These are phyloP conservation scores for Lanmaoa rubissima DNA, from an alignment of 768 basidiomycete species.

Conservation along the genomic window DNA sequence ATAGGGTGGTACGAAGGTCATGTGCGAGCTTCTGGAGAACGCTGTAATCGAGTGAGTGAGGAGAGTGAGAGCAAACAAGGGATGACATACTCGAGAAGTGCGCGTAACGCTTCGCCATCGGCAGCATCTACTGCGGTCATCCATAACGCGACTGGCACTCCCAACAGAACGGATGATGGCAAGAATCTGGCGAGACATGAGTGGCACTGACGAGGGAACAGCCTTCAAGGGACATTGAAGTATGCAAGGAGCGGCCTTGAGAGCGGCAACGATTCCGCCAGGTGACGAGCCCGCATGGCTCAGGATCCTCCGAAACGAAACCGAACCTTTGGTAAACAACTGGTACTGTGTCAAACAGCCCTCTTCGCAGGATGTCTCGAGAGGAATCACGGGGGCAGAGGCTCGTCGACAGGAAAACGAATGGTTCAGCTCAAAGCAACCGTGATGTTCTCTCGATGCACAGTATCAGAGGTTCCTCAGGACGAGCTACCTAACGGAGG, in stretches of 20 bases:
- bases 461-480: constrained; percentile 52
- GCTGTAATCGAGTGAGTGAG: constrained; percentile 33
- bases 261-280: constrained; percentile 49
- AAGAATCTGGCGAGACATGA: constrained; percentile 81
- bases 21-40: constrained; percentile 75
- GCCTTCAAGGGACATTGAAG: constrained; percentile 80
- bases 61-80: background rate
- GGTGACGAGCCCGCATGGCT: constrained; percentile 47
- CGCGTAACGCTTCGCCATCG: constrained; percentile 70
- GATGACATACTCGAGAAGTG: constrained; percentile 71
- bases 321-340: constrained; percentile 28
- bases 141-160: constrained; percentile 79
- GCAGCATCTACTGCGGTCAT: constrained; percentile 51
- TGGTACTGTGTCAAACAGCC: constrained; percentile 45
- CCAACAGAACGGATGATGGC: constrained; percentile 80
- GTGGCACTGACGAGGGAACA: constrained; percentile 71
- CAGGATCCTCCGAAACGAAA: constrained; percentile 52
- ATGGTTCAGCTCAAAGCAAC: constrained; percentile 52
- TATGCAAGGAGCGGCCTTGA: constrained; percentile 80
- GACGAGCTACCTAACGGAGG: constrained; percentile 55
- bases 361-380: constrained; percentile 22
- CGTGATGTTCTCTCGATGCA: constrained; percentile 55
- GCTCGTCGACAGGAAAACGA: constrained; percentile 56
- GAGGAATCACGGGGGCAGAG: constrained; percentile 47
- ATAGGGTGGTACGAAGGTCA: constrained; percentile 76